Base-by-base conservation (phyloP, 2,329 filamentous ascomycete genomes). In the Xylariaceae sp. region DNA sequence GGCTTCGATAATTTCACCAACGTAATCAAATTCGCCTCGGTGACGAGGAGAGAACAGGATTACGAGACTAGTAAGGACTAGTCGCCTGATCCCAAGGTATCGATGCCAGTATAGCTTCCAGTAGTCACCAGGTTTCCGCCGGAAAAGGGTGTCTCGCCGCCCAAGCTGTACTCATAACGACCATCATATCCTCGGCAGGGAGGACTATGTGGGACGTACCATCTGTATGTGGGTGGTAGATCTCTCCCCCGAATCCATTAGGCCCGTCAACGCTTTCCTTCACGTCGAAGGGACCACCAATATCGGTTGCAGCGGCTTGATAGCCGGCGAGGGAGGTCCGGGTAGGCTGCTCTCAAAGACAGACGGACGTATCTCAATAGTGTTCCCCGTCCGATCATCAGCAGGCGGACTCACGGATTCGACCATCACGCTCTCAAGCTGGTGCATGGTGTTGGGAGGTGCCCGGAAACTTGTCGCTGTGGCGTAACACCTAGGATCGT, bases 151-250 rank as follows among this genome's bases (percentile, higher is more conserved):
- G 78, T 16, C 76, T 56, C 59, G 80, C 73, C 3, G 73, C 79
- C 77, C 77, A 81, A 0, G 76, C 74, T 4, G 63, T 62, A 48
- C 78, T 73, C 17, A 82, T 57, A 34, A 80, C 65, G 4, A 69
- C 50, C 46, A 68, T 69, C 12, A 72, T 74, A 53, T 82, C 78
- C 13, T 68, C 67, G 0, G 76, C 76, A 49, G 80, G 76, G 28
- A 82, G 64, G 9, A 72, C 75, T 41, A 80, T 57, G 56, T 82
- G 78, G 59, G 79, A 51, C 4, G 66, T 72, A 8, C 73, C 73
- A 45, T 80, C 76, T 12, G 39, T 37, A 35, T 50, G 42, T 1
- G 22, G 9, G 32, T 49, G 48, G 6, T 13, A 28, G 11, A 51
- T 37, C 37, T 49, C 46, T 8, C 48, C 46, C 11, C 46, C 45